Percentiles rank a stretch among this genome's conserved stretches.
phyloP scores from a whole-genome alignment of 257 asterid genomes.

The Orobanche coerulescens region DNA sequence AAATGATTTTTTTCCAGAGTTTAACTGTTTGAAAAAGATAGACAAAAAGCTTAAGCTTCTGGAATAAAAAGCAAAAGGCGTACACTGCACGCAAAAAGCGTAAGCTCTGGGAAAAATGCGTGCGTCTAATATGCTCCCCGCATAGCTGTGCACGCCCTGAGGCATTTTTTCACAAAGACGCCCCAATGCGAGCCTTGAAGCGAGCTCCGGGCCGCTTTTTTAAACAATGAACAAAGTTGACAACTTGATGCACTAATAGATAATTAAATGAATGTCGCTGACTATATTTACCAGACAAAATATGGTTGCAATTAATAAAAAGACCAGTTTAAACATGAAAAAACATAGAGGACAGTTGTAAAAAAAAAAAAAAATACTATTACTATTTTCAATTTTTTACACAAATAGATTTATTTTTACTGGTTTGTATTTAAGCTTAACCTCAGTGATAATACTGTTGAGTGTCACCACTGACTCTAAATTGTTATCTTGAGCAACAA shows the following conservation, averaged over 20 bases:
- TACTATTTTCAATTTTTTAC: neutral
- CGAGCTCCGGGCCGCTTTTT: too few relatives aligned
- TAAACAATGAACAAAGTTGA: neutral
- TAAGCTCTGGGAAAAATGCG: too few relatives aligned
- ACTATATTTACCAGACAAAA: neutral
- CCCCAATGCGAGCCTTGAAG: too few relatives aligned
- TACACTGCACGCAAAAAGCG: too few relatives aligned
- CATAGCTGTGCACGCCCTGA: too few relatives aligned
- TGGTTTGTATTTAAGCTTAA: neutral
- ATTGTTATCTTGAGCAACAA: conserved; percentile 9
- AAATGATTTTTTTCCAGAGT: too few relatives aligned
- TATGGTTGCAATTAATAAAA: neutral
- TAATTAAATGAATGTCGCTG: neutral
- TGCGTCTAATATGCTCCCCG: too few relatives aligned
- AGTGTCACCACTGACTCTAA: neutral
- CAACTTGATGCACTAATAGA: neutral
- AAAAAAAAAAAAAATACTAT: neutral
- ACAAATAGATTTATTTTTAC: neutral
- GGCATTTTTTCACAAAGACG: too few relatives aligned
- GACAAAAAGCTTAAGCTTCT: too few relatives aligned
- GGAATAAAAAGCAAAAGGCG: too few relatives aligned
- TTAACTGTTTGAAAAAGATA: too few relatives aligned
- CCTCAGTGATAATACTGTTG: neutral
- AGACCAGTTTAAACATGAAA: conserved; percentile 2
- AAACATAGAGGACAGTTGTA: neutral